phyloP scores from a whole-genome alignment of 768 basidiomycete genomes.

The Tricholoma terreum region DNA sequence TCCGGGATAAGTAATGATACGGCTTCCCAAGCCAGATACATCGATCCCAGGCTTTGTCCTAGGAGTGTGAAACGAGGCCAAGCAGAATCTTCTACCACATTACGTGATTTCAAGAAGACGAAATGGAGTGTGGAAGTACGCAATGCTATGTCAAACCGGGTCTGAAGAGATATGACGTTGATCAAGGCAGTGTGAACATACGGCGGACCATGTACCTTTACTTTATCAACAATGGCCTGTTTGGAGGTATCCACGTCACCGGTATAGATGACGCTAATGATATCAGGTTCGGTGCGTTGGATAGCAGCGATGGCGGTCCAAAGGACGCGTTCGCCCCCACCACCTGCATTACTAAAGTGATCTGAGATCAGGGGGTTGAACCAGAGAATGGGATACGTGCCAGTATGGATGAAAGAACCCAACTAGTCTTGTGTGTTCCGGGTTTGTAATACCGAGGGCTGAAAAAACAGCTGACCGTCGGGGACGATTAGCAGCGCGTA shows the following conservation, averaged over 20 bases:
- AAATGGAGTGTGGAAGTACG: constrained; percentile 68
- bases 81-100: constrained; percentile 72
- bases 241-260: constrained; percentile 84
- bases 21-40: constrained; percentile 82
- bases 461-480: constrained; percentile 5
- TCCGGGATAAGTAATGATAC: constrained; percentile 79
- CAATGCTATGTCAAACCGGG: constrained; percentile 77
- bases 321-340: constrained; percentile 93
- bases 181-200: neutral
- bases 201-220: constrained; percentile 52
- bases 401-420: constrained; percentile 98
- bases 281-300: constrained; percentile 62
- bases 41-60: constrained; percentile 87
- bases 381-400: constrained; percentile 40
- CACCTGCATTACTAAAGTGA: constrained; percentile 79
- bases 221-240: constrained; percentile 75
- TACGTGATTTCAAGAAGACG: constrained; percentile 70
- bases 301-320: constrained; percentile 85
- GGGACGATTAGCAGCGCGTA: constrained; percentile 10
- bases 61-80: constrained; percentile 93
- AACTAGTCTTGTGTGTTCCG: constrained; percentile 40
- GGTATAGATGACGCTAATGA: constrained; percentile 81
- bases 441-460: constrained; percentile 23
- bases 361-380: constrained; percentile 35
- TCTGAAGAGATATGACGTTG: constrained; percentile 35